Percentiles rank a stretch among this genome's conserved stretches.
Conservation (phyloP, 169 alveolate genomes). For the Haemoproteus tartakovskyi region DNA sequence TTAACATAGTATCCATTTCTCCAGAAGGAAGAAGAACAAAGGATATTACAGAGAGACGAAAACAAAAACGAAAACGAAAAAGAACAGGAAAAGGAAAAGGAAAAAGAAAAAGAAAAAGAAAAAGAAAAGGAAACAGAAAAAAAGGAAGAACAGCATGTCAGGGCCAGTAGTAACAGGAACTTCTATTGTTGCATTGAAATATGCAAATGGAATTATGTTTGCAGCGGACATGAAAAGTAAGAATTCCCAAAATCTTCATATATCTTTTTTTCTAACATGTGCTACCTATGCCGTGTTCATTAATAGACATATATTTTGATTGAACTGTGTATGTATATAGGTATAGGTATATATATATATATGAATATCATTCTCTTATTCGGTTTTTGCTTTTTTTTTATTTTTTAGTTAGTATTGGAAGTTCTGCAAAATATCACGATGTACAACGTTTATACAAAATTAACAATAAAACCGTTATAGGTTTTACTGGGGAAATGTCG, state of each 20-base stretch:
- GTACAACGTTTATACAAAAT: slow-evolving; percentile 52
- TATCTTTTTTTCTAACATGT: background rate
- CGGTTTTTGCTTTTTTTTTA: background rate
- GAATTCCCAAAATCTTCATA: too few species aligned
- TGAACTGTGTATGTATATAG: background rate
- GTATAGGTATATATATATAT: background rate
- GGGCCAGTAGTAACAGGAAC: slow-evolving; percentile 75
- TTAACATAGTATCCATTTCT: background rate
- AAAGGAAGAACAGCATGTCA: slow-evolving; percentile 11
- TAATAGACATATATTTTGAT: background rate
- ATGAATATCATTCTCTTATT: background rate
- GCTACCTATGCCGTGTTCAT: background rate
- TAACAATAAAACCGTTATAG: slow-evolving; percentile 64
- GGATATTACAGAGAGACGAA: background rate
- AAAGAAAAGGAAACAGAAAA: background rate
- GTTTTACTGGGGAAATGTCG: slow-evolving; percentile 57
- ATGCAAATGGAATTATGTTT: slow-evolving; percentile 76
- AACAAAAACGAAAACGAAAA: background rate
- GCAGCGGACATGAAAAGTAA: slow-evolving; percentile 77
- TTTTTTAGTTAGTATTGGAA: slow-evolving; percentile 52
- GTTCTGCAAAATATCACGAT: slow-evolving; percentile 58
- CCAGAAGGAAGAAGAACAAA: background rate
- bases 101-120: background rate
- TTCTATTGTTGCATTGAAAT: slow-evolving; percentile 78
- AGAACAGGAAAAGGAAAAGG: background rate